These are phyloP conservation scores for Juglanconis juglandina DNA, from an alignment of 2,329 filamentous ascomycete genomes.

Conservation along the genomic window DNA sequence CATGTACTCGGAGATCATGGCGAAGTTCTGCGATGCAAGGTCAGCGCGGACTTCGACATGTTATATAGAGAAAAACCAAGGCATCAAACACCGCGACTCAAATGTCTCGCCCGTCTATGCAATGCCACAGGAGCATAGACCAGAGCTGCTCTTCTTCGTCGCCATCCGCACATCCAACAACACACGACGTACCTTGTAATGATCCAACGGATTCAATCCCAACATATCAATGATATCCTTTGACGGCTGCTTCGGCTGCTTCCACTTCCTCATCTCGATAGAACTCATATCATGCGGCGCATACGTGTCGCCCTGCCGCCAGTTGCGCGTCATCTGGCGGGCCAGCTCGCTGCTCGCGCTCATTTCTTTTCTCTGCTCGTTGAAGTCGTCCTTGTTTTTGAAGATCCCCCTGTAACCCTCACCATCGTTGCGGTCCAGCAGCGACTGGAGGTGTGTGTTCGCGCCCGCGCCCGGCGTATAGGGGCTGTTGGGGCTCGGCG, in stretches of 20 bases:
- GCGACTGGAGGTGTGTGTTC: neutral
- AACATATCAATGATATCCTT: constrained; percentile 76
- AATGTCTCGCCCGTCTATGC: too few species aligned
- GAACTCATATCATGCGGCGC: constrained; percentile 81
- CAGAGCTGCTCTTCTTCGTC: too few species aligned
- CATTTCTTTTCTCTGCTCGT: constrained; percentile 36
- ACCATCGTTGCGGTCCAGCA: neutral
- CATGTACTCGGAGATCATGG: constrained; percentile 85
- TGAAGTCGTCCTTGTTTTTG: constrained; percentile 29
- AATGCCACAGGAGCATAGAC: too few species aligned
- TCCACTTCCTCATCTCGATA: constrained; percentile 79
- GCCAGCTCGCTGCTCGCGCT: constrained; percentile 51
- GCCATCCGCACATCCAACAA: neutral
- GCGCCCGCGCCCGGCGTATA: neutral
- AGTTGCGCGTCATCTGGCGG: constrained; percentile 66
- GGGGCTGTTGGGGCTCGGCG: neutral
- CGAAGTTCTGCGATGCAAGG: constrained; percentile 69
- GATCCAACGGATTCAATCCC: constrained; percentile 73
- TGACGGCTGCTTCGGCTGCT: constrained; percentile 48
- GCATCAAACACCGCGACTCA: too few species aligned
- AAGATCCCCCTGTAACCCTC: constrained; percentile 3
- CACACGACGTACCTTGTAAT: constrained; percentile 71
- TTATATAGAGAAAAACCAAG: too few species aligned
- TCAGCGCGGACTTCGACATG: constrained; percentile 7
- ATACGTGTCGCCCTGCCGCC: constrained; percentile 80